Evolutionary conservation across 495 filamentous ascomycete species (phyloP), one percentile per base, ranked within the genome.

Genomic region (Aspergillus wentii): DNA sequence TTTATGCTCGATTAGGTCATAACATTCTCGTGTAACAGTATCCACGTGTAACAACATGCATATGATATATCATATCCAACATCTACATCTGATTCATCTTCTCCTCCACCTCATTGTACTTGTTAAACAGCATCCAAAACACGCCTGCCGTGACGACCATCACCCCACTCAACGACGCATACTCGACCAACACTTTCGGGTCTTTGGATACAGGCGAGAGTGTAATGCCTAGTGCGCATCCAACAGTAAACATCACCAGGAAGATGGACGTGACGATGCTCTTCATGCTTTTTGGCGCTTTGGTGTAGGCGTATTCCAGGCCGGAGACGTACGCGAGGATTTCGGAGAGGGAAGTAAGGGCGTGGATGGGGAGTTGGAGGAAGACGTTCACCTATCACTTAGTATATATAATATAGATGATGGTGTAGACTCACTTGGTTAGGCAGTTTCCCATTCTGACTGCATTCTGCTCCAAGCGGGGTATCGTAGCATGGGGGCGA

Each of bases 271-370:
- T 33, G 13, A 57, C 44, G 21, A 57, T 30, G 3, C 46, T 47
- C 33, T 43, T 41, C 49, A 57, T 57, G 33, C 25, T 46, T n/a
- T 17, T 10, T 3, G 56, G 56, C 8, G 56, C 56, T 37, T 60
- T 41, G 26, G 41, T 44, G 40, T 49, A 56, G 0, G 55, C 65
- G 22, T 68, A 71, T 52, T 76, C 72, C n/a, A 71, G 52, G 0
- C 46, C 53, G 10, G 72, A 73, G 47, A 76, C 68, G 30, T 59
- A 66, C 0, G 69, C 73, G 43, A 80, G 66, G 33, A 79, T 74
- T 54, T 79, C 78, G 35, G 68, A 69, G 13, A 78, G 47, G 28
- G 64, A 75, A 26, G 76, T 66, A 7, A 80, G 54, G 11, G 76
- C 46, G 51, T 82, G 79, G 3, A 68, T 53, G 5, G 66, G 64